Evolutionary conservation across 805 yeast genomes (phyloP).

Genomic region (Ogataea ramenticola): DNA sequence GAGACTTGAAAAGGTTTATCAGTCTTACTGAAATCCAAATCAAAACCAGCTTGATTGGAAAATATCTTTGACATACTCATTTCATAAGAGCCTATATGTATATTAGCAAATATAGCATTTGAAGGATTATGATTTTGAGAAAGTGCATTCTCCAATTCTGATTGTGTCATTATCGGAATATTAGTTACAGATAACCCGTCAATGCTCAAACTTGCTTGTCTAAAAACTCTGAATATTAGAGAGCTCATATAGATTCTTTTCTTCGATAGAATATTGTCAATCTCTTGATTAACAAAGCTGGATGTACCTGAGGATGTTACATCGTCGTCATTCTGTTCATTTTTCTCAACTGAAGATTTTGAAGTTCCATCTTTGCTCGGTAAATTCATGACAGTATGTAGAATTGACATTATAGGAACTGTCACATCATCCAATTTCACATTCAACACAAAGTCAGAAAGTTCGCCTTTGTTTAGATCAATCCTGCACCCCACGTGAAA

Average conservation of each 20-base stretch:
- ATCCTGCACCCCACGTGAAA: conserved; percentile 9
- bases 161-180: conserved; percentile 16
- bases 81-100: conserved; percentile 11
- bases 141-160: conserved; percentile 6
- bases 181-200: conserved; percentile 17
- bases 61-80: conserved; percentile 11
- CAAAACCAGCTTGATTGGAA: conserved; percentile 35
- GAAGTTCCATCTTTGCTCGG: too few relatives aligned
- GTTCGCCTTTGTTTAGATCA: conserved; percentile 12
- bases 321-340: too few relatives aligned
- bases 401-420: conserved; percentile 12
- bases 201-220: conserved; percentile 14
- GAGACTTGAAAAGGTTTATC: conserved; percentile 37
- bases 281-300: too few relatives aligned
- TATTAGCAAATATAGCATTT: conserved; percentile 7
- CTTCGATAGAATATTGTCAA: not conserved
- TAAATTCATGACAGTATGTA: not conserved
- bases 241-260: not conserved
- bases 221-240: conserved; percentile 9
- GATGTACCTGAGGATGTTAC: too few relatives aligned
- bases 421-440: conserved; percentile 7
- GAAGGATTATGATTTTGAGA: not conserved
- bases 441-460: conserved; percentile 7
- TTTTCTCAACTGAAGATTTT: not conserved
- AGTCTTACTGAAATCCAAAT: conserved; percentile 29